phyloP scores from a whole-genome alignment of 2,329 filamentous ascomycete genomes.

The Trichoderma asperellum region DNA sequence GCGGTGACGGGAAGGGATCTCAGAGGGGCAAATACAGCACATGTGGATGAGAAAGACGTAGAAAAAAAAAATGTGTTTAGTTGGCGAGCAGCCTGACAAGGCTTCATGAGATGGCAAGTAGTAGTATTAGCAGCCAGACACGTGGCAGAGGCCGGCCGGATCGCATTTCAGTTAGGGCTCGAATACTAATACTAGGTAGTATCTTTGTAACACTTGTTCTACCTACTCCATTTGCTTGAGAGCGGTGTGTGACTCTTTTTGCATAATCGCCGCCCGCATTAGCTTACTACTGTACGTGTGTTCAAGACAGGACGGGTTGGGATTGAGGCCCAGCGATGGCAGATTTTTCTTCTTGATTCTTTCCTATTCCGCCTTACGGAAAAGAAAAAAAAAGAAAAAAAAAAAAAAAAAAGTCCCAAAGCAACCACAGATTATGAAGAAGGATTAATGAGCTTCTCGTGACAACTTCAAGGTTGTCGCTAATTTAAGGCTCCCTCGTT shows the following conservation, averaged over 20 bases:
- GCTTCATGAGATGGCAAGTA: not conserved
- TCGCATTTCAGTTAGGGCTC: not conserved
- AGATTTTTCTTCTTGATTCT: not conserved
- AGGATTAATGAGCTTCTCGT: not conserved
- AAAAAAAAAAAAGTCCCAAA: too few species aligned
- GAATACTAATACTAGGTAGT: too few species aligned
- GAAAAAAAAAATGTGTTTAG: not conserved
- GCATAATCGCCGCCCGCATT: not conserved
- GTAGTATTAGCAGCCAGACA: conserved; percentile 4
- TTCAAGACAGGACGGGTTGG: not conserved
- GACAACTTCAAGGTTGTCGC: not conserved
- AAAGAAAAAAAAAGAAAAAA: too few species aligned
- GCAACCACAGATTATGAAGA: not conserved
- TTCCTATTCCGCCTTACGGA: not conserved
- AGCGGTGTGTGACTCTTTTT: not conserved
- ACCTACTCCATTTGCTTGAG: not conserved
- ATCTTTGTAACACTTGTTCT: too few species aligned
- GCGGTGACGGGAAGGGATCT: not conserved
- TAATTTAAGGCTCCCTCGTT: not conserved
- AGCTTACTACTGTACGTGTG: not conserved
- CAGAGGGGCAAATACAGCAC: not conserved
- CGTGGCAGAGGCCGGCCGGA: conserved; percentile 14
- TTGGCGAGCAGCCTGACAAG: not conserved
- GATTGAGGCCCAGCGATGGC: not conserved
- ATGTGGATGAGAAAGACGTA: not conserved